phyloP scores from a whole-genome alignment of 1,139 yeast genomes.

The Scheffersomyces titani region DNA sequence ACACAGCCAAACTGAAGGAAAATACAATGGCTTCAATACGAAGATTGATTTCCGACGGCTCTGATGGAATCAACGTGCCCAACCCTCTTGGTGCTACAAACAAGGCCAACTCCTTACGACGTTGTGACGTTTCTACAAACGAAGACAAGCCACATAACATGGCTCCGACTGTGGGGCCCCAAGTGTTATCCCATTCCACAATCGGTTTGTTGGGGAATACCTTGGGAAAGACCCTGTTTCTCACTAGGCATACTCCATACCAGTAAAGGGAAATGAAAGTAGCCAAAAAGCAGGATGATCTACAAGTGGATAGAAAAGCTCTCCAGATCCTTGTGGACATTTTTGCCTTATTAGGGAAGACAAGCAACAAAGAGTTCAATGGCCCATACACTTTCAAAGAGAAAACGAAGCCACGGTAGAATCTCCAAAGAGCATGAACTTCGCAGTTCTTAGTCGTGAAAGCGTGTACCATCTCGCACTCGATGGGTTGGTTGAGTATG shows the following conservation, averaged over 20 bases:
- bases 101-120: slow-evolving; percentile 42
- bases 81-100: slow-evolving; percentile 42
- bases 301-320: slow-evolving; percentile 24
- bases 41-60: slow-evolving; percentile 26
- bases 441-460: slow-evolving; percentile 35
- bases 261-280: slow-evolving; percentile 34
- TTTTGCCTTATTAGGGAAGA: slow-evolving; percentile 24
- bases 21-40: slow-evolving; percentile 30
- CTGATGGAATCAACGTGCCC: slow-evolving; percentile 34
- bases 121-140: slow-evolving; percentile 31
- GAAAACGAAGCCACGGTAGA: slow-evolving; percentile 34
- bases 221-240: slow-evolving; percentile 30
- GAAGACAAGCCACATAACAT: slow-evolving; percentile 36
- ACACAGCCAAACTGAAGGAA: slow-evolving; percentile 34
- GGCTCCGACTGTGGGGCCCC: slow-evolving; percentile 32
- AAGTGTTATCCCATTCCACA: slow-evolving; percentile 30
- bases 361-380: slow-evolving; percentile 30
- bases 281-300: slow-evolving; percentile 38
- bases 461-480: slow-evolving; percentile 36
- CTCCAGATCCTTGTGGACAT: slow-evolving; percentile 20
- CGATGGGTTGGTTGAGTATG: slow-evolving; percentile 23
- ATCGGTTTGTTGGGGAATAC: slow-evolving; percentile 30
- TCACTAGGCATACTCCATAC: slow-evolving; percentile 39
- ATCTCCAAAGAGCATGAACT: slow-evolving; percentile 41
- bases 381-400: slow-evolving; percentile 37